Base-by-base conservation (phyloP, 176 grass and related monocot genomes). In the sorghum (Sorghum bicolor) region DNA sequence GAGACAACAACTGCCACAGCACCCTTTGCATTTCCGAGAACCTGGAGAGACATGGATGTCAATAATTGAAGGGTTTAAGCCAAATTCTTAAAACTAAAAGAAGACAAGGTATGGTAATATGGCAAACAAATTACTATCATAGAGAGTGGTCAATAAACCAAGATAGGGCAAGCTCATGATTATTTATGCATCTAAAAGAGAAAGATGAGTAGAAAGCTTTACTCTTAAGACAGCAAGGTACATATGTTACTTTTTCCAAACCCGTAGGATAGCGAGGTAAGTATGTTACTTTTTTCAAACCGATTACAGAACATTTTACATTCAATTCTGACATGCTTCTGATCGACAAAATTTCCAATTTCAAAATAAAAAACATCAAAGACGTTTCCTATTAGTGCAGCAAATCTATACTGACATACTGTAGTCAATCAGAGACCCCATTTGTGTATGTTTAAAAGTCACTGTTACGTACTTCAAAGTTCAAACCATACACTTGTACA, bases 11-110 rank as follows among this genome's bases (percentile, higher is more conserved):
- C 94, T 73, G 94, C 94, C 26, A 96, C 91, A 8, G 94, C 94
- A 41, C 91, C 94, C 81, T 96, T 96, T 9, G 94, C 94, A 81
- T 96, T 96, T 43, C 94, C 94, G 4, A 96, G 86, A 65, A 96
- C 90, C 90, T 92, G 87, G 33, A 89, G 75, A 80, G 25, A 60
- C 22, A 63, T 26, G 6, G 24, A 80, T 71, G 34, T 84, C 39
- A 87, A 32, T 19, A 71, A 70, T 40, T 24, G 24, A 83, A 83
- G n/a, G 20, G 65, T 64, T 24, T 29, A 22, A 30, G 5, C 22
- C 9, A 22, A 43, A 14, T 53, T 29, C 52, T 16, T 86, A 61
- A 60, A 73, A 78, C 66, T 86, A 61, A 60, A 73, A 78, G 57
- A 5, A 52, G 20, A 9, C 30, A 40, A 22, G n/a, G 7, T 20